A percentile compares a stretch with the other conserved stretches of the same genome.
Conservation (phyloP, 2,329 filamentous ascomycete genomes). For the Cadophora sp. region DNA sequence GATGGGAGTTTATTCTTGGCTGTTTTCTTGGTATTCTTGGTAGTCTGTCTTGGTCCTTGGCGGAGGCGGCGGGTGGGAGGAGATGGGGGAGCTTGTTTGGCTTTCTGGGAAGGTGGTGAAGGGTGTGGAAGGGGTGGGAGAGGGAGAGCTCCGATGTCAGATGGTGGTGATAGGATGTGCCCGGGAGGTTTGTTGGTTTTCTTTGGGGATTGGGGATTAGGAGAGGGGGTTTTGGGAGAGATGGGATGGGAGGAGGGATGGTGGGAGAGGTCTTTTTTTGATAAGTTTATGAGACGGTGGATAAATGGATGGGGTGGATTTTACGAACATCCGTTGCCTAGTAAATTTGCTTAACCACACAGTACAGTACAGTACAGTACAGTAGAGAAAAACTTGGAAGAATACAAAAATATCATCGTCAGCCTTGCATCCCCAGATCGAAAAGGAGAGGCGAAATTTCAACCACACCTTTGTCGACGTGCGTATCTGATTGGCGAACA, state of each 20-base stretch:
- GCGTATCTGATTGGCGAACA: conserved; percentile 13
- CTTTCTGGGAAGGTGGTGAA: background rate
- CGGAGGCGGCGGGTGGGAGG: background rate
- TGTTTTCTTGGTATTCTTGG: background rate
- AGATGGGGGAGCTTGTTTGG: background rate
- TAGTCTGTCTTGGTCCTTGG: background rate
- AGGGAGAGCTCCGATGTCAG: conserved; percentile 7
- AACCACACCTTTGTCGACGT: background rate
- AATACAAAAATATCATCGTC: too few relatives aligned
- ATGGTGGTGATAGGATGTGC: background rate
- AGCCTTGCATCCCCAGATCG: conserved; percentile 4
- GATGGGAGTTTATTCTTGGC: background rate
- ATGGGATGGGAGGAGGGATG: background rate
- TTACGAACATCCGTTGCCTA: too few relatives aligned
- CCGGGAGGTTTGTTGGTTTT: too few relatives aligned
- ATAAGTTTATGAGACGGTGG: too few relatives aligned
- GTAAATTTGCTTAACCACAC: too few relatives aligned
- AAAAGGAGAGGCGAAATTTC: background rate
- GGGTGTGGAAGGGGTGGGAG: background rate
- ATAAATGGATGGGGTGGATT: too few relatives aligned
- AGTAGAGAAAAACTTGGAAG: too few relatives aligned
- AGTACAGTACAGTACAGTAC: too few relatives aligned
- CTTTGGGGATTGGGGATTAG: background rate
- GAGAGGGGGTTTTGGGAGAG: background rate
- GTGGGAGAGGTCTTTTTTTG: too few relatives aligned